These are phyloP conservation scores for Bolboschoenoplectus hybrid DNA, from an alignment of 202 grass and related monocot species.

Conservation along the genomic window DNA sequence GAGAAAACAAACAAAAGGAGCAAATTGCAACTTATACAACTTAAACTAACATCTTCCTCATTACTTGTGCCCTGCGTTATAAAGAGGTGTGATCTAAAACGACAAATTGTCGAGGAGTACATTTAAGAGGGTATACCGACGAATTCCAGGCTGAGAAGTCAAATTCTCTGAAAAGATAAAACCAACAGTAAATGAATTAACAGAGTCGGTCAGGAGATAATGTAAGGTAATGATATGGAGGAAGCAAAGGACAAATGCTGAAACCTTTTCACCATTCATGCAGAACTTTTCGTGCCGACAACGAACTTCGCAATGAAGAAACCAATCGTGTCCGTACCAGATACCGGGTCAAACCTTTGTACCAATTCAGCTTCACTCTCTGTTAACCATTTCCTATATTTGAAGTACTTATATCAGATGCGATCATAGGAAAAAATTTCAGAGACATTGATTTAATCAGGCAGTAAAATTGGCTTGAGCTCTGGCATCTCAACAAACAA, in stretches of 20 bases:
- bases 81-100: not conserved
- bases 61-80: not conserved
- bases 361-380: slow-evolving; percentile 76
- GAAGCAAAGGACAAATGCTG: not conserved
- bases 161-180: not conserved
- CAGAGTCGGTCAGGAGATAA: not conserved
- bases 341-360: slow-evolving; percentile 90
- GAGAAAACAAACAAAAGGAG: not conserved
- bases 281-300: slow-evolving; percentile 53
- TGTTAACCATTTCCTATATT: slow-evolving; percentile 73
- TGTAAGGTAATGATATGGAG: not conserved
- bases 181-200: not conserved
- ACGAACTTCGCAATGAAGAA: slow-evolving; percentile 93
- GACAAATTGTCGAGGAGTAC: not conserved
- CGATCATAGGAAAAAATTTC: slow-evolving; percentile 3
- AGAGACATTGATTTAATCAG: slow-evolving; percentile 10
- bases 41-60: not conserved
- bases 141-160: not conserved
- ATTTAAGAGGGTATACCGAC: not conserved
- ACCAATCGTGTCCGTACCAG: slow-evolving; percentile 78
- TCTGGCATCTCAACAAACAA: not conserved
- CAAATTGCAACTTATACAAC: not conserved
- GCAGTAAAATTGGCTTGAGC: not conserved
- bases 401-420: not conserved
- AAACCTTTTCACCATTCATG: slow-evolving; percentile 18